Evolutionary conservation across 257 asterid species (phyloP).

Genomic region (Solanum appendiculatum): DNA sequence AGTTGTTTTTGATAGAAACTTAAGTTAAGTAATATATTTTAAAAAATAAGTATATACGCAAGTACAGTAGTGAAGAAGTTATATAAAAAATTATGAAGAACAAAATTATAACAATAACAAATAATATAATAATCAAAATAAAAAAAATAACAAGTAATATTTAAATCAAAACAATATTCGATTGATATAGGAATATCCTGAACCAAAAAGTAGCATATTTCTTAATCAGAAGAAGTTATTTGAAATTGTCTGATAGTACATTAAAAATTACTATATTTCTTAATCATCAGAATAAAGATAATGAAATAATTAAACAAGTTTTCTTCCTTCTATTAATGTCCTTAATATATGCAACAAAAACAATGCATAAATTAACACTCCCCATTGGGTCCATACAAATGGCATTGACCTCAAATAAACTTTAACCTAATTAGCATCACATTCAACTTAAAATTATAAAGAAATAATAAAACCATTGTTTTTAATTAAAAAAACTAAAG

Average conservation of each 20-base stretch:
- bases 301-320: background rate
- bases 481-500: background rate
- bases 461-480: background rate
- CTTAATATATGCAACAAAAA: background rate
- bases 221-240: background rate
- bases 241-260: too few relatives aligned
- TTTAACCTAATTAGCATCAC: background rate
- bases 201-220: background rate
- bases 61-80: too few relatives aligned
- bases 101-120: background rate
- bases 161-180: background rate
- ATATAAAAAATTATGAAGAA: too few relatives aligned
- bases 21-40: too few relatives aligned
- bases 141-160: too few relatives aligned
- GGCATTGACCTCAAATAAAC: conserved; percentile 6
- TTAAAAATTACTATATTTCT: background rate
- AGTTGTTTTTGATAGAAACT: background rate
- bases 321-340: background rate
- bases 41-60: too few relatives aligned
- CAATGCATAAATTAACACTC: background rate
- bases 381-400: conserved; percentile 1
- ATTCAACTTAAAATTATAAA: background rate
- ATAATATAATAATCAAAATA: too few relatives aligned
- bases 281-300: background rate
- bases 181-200: background rate